Conservation (phyloP, 352 stramenopile species). For the Aphanomyces cochlioides region DNA sequence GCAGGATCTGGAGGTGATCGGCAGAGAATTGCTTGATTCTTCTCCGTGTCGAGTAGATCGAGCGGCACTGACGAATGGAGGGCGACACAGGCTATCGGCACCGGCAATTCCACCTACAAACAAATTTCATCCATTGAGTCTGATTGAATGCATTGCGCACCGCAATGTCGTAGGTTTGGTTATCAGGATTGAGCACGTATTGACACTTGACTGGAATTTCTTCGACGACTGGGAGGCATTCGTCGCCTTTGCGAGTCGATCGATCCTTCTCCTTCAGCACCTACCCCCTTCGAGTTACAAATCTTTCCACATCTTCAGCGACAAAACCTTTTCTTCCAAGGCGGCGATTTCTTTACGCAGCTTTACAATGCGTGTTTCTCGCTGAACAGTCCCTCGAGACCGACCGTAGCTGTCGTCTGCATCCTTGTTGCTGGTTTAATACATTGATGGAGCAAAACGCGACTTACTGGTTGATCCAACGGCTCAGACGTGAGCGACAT, state of each 20-base stretch:
- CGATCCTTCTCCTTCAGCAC: conserved; percentile 46
- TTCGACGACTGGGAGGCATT: conserved; percentile 64
- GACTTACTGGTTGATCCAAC: conserved; percentile 49
- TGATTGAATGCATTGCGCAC: conserved; percentile 26
- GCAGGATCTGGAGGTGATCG: conserved; percentile 55
- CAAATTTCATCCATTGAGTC: conserved; percentile 6
- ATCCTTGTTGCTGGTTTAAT: conserved; percentile 35
- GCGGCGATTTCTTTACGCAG: conserved; percentile 66
- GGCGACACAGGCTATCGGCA: conserved; percentile 74
- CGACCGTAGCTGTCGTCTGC: conserved; percentile 69
- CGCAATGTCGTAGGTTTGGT: conserved; percentile 72
- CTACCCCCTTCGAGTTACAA: background rate
- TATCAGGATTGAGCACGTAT: conserved; percentile 64
- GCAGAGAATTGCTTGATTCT: conserved; percentile 69
- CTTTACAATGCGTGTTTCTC: conserved; percentile 75
- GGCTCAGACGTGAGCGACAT: conserved; percentile 82
- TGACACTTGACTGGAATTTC: conserved; percentile 75
- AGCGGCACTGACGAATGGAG: conserved; percentile 71
- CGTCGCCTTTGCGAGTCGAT: conserved; percentile 46
- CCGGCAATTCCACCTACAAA: conserved; percentile 49
- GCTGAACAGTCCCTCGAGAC: conserved; percentile 66
- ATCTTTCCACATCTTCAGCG: too few relatives aligned
- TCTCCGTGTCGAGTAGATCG: conserved; percentile 70
- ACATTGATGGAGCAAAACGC: background rate
- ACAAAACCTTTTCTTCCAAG: conserved; percentile 61